Conservation (phyloP, 2,329 filamentous ascomycete genomes). For the Didymella lethalis region DNA sequence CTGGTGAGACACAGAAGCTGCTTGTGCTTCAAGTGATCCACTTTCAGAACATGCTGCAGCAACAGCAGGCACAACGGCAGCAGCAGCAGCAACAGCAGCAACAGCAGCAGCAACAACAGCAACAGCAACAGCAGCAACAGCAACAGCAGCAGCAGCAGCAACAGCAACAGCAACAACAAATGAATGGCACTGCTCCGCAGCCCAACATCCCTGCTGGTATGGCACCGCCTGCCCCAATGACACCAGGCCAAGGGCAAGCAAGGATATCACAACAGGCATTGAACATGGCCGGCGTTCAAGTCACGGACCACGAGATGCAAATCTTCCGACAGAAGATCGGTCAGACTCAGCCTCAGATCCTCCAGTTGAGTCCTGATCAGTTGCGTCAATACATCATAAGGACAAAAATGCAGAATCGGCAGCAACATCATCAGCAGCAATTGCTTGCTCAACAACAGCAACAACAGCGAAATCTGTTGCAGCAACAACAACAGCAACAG, state of each 20-base stretch:
- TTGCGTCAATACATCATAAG: constrained; percentile 37
- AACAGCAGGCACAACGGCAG: constrained; percentile 18
- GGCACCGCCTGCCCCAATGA: constrained; percentile 54
- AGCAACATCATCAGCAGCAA: constrained; percentile 24
- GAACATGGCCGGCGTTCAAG: constrained; percentile 39
- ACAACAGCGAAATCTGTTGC: constrained; percentile 30
- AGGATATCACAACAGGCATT: constrained; percentile 40
- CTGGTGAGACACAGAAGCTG: constrained; percentile 41
- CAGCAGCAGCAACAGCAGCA: constrained; percentile 17
- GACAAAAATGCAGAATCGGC: constrained; percentile 33
- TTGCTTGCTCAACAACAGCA: constrained; percentile 40
- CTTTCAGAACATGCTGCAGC: constrained; percentile 52
- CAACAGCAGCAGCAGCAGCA: constrained; percentile 15
- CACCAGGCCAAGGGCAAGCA: constrained; percentile 37
- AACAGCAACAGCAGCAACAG: constrained; percentile 31
- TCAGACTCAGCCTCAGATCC: constrained; percentile 31
- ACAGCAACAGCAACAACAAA: constrained; percentile 18
- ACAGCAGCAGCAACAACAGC: constrained; percentile 27
- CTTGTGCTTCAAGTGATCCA: constrained; percentile 53
- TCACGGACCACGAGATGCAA: constrained; percentile 53
- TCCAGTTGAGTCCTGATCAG: constrained; percentile 39
- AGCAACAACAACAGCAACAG: constrained; percentile 28
- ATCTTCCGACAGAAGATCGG: constrained; percentile 47
- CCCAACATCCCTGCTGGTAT: constrained; percentile 32
- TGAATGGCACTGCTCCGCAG: constrained; percentile 32